Evolutionary conservation across 2,329 filamentous ascomycete genomes (phyloP).

Genomic region (Emmonsiellopsis sp.): DNA sequence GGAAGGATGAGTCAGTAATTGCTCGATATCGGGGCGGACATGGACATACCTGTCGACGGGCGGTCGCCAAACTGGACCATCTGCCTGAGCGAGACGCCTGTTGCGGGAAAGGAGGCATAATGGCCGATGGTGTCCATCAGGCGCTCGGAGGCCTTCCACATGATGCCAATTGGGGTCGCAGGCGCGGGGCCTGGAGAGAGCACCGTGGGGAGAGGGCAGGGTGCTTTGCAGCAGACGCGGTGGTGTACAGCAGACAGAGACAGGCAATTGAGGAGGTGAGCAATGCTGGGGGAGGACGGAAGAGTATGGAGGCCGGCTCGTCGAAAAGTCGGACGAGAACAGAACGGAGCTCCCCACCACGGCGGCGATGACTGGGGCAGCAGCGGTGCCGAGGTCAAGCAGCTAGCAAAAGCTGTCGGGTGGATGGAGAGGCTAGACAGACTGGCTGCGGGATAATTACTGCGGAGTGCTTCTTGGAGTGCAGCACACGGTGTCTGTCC

Average conservation of each 20-base stretch:
- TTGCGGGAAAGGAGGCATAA: conserved; percentile 94
- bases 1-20: not conserved
- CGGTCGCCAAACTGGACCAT: conserved; percentile 98
- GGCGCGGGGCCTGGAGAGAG: not conserved
- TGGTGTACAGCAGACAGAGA: not conserved
- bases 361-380: not conserved
- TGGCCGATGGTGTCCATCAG: conserved; percentile 97
- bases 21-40: not conserved
- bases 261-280: not conserved
- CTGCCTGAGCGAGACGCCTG: conserved; percentile 89
- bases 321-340: conserved; percentile 5
- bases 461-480: no score
- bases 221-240: not conserved
- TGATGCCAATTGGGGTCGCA: conserved; percentile 30
- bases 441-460: no score
- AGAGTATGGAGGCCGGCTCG: not conserved
- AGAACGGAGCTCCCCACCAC: conserved; percentile 13
- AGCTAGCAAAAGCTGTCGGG: not conserved
- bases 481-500: no score
- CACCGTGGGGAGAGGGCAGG: not conserved
- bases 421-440: no score
- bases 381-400: conserved; percentile 11
- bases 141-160: conserved; percentile 88
- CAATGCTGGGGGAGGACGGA: not conserved
- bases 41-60: conserved; percentile 67